phyloP scores from a whole-genome alignment of 2,329 filamentous ascomycete genomes.

The Diplocarpon mali region DNA sequence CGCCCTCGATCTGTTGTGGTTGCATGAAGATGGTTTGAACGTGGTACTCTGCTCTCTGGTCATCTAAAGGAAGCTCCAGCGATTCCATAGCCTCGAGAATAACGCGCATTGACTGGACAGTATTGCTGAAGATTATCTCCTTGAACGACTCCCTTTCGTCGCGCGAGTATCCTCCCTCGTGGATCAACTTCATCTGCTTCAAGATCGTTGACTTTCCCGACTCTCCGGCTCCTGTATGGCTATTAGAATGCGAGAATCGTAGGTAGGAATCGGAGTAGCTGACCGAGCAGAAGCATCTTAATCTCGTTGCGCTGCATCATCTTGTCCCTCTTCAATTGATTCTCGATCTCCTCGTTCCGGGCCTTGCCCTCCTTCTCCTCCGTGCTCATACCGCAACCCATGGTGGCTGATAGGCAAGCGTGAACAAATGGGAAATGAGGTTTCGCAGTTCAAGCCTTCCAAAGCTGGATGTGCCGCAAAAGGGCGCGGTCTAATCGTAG shows the following conservation, averaged over 20 bases:
- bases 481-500: background rate
- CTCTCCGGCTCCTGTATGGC: constrained; percentile 61
- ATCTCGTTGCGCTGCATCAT: constrained; percentile 99
- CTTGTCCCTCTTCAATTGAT: constrained; percentile 96
- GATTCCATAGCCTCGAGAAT: constrained; percentile 88
- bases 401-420: constrained; percentile 46
- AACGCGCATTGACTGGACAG: constrained; percentile 85
- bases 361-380: constrained; percentile 99
- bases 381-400: constrained; percentile 99
- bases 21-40: constrained; percentile 31
- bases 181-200: constrained; percentile 98
- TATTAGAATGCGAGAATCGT: constrained; percentile 6
- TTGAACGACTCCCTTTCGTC: constrained; percentile 93
- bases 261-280: constrained; percentile 28
- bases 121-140: constrained; percentile 90
- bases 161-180: constrained; percentile 96
- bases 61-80: constrained; percentile 68
- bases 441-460: background rate
- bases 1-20: constrained; percentile 58
- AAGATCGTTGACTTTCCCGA: constrained; percentile 90
- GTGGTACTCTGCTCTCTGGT: constrained; percentile 33
- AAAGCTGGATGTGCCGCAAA: background rate
- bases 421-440: background rate
- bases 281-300: constrained; percentile 98
- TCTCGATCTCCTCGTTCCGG: constrained; percentile 99